Evolutionary conservation across 1,284 basidiomycete genomes (phyloP).

Genomic region (Hemileia vastatrix): DNA sequence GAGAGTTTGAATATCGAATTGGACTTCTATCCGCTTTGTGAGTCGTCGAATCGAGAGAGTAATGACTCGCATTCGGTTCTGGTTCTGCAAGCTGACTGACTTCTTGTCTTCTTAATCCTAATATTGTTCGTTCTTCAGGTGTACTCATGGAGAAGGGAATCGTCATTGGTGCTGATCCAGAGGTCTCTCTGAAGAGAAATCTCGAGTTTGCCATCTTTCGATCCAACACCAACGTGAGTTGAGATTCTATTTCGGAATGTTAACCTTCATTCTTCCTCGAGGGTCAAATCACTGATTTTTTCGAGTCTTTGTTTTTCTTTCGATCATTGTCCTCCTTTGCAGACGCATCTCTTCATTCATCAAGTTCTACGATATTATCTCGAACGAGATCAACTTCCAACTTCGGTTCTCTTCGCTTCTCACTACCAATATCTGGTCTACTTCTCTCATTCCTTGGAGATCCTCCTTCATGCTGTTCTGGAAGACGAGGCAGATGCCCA

Average conservation of each 20-base stretch:
- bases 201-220: conserved; percentile 86
- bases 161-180: conserved; percentile 88
- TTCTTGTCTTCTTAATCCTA: no score
- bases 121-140: conserved; percentile 52
- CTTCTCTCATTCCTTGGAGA: conserved; percentile 87
- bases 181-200: conserved; percentile 64
- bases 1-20: conserved; percentile 83
- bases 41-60: no score
- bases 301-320: background rate
- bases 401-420: conserved; percentile 74
- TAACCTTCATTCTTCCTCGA: conserved; percentile 18
- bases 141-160: conserved; percentile 98
- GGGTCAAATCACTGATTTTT: background rate
- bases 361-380: conserved; percentile 80
- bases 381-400: conserved; percentile 57
- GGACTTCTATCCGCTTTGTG: conserved; percentile 91
- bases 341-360: conserved; percentile 90
- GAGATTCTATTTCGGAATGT: no score
- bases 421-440: conserved; percentile 82
- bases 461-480: conserved; percentile 82
- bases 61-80: background rate
- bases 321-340: background rate
- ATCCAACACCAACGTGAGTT: conserved; percentile 70
- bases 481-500: conserved; percentile 63
- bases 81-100: background rate